Percentiles rank a stretch among this genome's conserved stretches.
Evolutionary conservation across 1,284 basidiomycete species (phyloP).

Genomic region (Moesziomyces globuligerus): DNA sequence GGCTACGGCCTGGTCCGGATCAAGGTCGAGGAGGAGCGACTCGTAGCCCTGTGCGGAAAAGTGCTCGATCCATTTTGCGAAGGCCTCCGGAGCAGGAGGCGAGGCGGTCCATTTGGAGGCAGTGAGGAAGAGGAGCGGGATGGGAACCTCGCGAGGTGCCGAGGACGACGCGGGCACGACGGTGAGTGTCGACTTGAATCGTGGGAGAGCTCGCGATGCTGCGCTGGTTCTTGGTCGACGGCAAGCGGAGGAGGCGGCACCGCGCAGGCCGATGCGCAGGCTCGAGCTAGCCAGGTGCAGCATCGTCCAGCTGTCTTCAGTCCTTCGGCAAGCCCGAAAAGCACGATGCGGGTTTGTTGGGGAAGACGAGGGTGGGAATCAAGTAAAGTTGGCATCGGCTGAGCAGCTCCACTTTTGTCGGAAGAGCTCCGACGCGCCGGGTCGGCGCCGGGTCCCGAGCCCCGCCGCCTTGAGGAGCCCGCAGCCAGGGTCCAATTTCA

Average conservation of each 20-base stretch:
- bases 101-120: constrained; percentile 52
- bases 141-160: constrained; percentile 56
- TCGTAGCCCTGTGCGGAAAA: constrained; percentile 45
- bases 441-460: background rate
- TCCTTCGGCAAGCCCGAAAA: constrained; percentile 1
- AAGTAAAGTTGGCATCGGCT: background rate
- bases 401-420: background rate
- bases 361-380: background rate
- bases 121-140: constrained; percentile 59
- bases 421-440: constrained; percentile 5
- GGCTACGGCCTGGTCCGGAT: constrained; percentile 33
- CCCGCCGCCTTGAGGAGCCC: background rate
- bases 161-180: constrained; percentile 17
- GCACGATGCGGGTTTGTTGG: background rate
- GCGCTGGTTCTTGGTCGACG: no score
- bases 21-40: constrained; percentile 54
- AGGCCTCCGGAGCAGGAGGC: constrained; percentile 23
- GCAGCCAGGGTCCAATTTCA: constrained; percentile 5
- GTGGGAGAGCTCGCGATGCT: background rate
- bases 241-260: background rate
- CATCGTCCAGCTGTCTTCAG: constrained; percentile 18
- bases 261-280: constrained; percentile 4
- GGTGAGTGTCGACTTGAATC: constrained; percentile 29
- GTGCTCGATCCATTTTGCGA: constrained; percentile 25
- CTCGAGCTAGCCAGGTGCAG: constrained; percentile 13